Evolutionary conservation across 139 green algal genomes (phyloP).

Genomic region (Mychonastes homosphaera): DNA sequence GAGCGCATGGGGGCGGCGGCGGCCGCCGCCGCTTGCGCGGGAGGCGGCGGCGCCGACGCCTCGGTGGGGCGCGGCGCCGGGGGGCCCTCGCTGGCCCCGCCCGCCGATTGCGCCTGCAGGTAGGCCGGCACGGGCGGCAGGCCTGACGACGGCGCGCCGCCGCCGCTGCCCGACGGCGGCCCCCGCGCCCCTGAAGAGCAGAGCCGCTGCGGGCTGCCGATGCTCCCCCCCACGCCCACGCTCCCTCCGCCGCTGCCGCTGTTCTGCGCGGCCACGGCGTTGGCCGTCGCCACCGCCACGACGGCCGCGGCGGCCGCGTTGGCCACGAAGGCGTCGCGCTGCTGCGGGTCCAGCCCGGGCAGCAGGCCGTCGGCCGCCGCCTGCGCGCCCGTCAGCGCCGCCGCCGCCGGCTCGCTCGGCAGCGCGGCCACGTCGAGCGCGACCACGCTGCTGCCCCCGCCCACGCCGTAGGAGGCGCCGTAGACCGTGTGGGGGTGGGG

Average conservation of each 20-base stretch:
- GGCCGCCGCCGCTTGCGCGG: not conserved
- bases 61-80: not conserved
- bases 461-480: too few species aligned
- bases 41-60: not conserved
- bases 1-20: too few species aligned
- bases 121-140: conserved; percentile 1
- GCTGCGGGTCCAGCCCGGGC: not conserved
- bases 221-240: too few species aligned
- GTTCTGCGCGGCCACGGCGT: conserved; percentile 12
- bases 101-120: not conserved
- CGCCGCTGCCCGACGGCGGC: too few species aligned
- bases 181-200: too few species aligned
- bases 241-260: conserved; percentile 2
- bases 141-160: too few species aligned
- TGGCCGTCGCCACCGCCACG: conserved; percentile 8
- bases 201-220: too few species aligned
- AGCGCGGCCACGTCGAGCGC: not conserved
- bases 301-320: conserved; percentile 18
- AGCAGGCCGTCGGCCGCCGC: not conserved
- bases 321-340: conserved; percentile 11
- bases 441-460: too few species aligned
- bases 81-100: not conserved
- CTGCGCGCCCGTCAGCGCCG: not conserved
- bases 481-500: too few species aligned
- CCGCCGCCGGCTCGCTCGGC: not conserved